Base-by-base conservation (phyloP, 352 stramenopile species). In the Aphanomyces invadans region DNA sequence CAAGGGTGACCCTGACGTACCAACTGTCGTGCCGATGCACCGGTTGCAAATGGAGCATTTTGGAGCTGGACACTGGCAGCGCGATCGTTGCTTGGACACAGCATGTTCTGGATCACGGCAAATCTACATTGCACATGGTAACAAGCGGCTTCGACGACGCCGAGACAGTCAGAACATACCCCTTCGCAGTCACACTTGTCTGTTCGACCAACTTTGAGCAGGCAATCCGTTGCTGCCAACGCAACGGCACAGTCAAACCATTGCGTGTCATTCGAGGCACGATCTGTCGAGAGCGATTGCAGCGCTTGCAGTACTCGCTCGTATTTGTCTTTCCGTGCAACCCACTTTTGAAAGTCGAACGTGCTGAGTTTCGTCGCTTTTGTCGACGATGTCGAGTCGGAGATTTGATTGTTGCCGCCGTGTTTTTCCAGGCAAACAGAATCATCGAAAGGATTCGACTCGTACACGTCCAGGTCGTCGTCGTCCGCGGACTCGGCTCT, bases 241-340 rank as follows among this genome's bases (percentile, higher is more conserved):
- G 82, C 76, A 25, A 94, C 83, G 0, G 83, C 86, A 9, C 90
- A 74, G 4, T 89, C 78, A 33, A 94, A 70, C 82, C 85, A 95
- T 11, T 83, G 71, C 31, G 81, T 74, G 31, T 88, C 75, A 4
- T 77, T 64, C 12, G 65, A 68, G 12, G 81, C 81, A 44, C 87
- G 82, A 25, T 86, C 73, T 3, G 75, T 80, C 68, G 89, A 86
- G 21, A 95, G 70, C 44, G 88, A 69, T 21, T 69, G 53, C 12
- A 95, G 71, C 39, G 87, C 73, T 25, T 73, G 63, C 11, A 85
- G 76, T 53, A 86, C 87, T 26, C 82, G 80, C 69, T 94, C 86
- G 60, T 91, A 93, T 65, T 91, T 92, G 73, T 95, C 87, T 62
- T 95, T 93, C 29, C 83, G 80, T 5, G 77, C 77, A 12, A 95